Base-by-base conservation (phyloP, 164 flowering plant genomes). In the Amborella trichopoda region DNA sequence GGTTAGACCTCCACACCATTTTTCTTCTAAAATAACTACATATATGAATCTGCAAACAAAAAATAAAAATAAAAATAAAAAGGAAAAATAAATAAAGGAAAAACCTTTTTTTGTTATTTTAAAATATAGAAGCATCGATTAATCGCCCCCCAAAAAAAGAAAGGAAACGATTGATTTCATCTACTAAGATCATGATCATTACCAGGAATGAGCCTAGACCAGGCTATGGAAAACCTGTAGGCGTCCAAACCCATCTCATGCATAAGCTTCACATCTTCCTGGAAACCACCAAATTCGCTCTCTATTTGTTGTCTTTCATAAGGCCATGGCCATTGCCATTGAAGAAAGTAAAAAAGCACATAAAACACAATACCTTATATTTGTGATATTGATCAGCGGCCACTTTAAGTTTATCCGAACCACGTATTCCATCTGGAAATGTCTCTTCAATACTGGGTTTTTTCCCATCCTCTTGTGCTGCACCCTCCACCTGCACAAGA, bases 311-410 rank as follows among this genome's bases (percentile, higher is more conserved):
- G n/a, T n/a, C n/a, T n/a, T n/a, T n/a, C n/a, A n/a, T n/a, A n/a
- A n/a, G n/a, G n/a, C n/a, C n/a, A n/a, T n/a, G n/a, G n/a, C n/a
- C n/a, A n/a, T n/a, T n/a, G n/a, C n/a, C n/a, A n/a, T n/a, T n/a
- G n/a, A n/a, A 26, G 49, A 20, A 46, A 26, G 26, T 44, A n/a
- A 2, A 46, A 18, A 25, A 22, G 18, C 20, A 19, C 13, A 16
- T 24, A 14, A 19, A 3, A 10, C 6, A 16, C n/a, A n/a, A 22
- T 39, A 76, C 90, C 82, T 76, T 81, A 62, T 78, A 81, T 44
- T 76, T 81, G 59, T 78, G 82, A 55, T 81, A 81, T 39, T 46
- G 57, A 52, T 78, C 77, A 49, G 60, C 52, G 6, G 80, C 75
- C 46, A 58, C 52, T 39, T 78, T 70, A 26, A 49, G 25, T 33